Percentiles rank a stretch among this genome's conserved stretches.
These are phyloP conservation scores for Colletotrichum tanaceti DNA, from an alignment of 2,329 filamentous ascomycete species.

Conservation along the genomic window DNA sequence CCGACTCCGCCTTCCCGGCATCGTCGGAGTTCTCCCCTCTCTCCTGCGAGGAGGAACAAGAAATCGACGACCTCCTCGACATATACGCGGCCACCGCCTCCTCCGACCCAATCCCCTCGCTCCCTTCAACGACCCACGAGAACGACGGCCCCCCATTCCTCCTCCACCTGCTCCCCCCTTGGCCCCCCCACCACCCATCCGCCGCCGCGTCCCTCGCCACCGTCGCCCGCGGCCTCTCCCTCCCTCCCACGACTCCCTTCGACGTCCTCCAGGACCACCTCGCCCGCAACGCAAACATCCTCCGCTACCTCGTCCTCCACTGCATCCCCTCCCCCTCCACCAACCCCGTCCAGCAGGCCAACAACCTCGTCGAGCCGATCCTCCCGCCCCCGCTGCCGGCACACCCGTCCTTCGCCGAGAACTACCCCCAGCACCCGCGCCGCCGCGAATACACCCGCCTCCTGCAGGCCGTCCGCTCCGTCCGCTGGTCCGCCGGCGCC, in stretches of 20 bases:
- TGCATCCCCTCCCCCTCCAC: conserved; percentile 22
- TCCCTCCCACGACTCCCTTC: conserved; percentile 26
- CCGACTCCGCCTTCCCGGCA: neutral
- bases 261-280: conserved; percentile 38
- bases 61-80: conserved; percentile 13
- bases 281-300: conserved; percentile 41
- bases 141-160: neutral
- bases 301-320: conserved; percentile 42
- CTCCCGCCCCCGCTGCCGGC: neutral
- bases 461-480: conserved; percentile 28
- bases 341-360: conserved; percentile 14
- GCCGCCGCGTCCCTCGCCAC: conserved; percentile 9
- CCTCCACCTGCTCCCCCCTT: conserved; percentile 16
- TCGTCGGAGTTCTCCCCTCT: neutral
- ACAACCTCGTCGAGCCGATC: conserved; percentile 18
- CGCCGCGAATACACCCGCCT: conserved; percentile 17
- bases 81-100: conserved; percentile 6
- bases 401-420: neutral
- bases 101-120: neutral
- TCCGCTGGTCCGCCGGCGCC: conserved; percentile 23
- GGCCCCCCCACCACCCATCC: conserved; percentile 10
- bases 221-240: conserved; percentile 38
- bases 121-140: neutral
- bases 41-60: neutral
- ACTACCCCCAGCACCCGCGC: neutral